Base-by-base conservation (phyloP, 371 early-diverging fungal genomes). In the Circinella minor region DNA sequence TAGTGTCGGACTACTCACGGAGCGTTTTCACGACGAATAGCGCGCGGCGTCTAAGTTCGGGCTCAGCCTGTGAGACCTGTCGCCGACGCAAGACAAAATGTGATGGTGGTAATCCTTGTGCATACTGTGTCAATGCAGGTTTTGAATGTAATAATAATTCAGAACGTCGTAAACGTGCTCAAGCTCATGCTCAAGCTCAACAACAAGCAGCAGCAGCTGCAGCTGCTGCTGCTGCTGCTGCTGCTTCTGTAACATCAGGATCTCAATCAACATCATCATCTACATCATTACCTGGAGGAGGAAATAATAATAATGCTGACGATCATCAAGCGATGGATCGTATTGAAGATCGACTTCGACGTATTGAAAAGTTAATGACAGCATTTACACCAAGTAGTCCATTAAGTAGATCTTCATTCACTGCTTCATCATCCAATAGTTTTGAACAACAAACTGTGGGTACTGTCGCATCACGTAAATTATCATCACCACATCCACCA, bases 21-120 rank as follows among this genome's bases (percentile, higher is more conserved):
- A 69, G 71, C 11, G 77, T 77, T 13, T 77, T 77, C 49, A 71
- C 72, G 4, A 77, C 77, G 3, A 75, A 67, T 47, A 80, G 71
- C 60, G 84, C 84, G 7, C 76, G 85, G 54, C 75, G 85, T 18
- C 62, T 84, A 27, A 81, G 81, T 62, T 81, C 81, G 46, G 85
- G 85, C 55, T 82, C 82, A 49, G 85, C 85, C 43, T 84, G 85
- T 64, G 85, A 84, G 72, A 81, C 81, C 10, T 84, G 85, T 62
- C 77, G 85, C 47, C 71, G 82, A 74, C 76, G 85, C 57, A 84
- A 84, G 69, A 84, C 85, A 38, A 84, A 84, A 60, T 84, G 85
- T 71, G 85, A 84, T 76, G 85, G 85, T 39, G 73, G 80, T 5
- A 76, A 71, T 63, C 85, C 85, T 54, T 84, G 85, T 63, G 70